Base-by-base conservation (phyloP, 2,329 filamentous ascomycete genomes). In the Trichophaea hybrida region DNA sequence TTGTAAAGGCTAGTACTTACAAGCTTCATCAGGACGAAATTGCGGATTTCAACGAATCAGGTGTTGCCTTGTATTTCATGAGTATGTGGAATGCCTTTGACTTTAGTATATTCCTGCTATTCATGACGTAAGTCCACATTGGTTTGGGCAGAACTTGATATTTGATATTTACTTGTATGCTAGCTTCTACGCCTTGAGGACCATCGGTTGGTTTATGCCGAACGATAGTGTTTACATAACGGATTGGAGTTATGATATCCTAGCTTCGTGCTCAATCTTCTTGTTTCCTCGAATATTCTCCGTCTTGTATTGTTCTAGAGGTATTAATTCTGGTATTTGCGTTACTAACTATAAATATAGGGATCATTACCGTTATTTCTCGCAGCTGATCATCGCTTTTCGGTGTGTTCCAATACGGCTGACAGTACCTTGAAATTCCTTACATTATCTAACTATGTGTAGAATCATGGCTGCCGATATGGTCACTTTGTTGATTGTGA, bases 11-110 rank as follows among this genome's bases (percentile, higher is more conserved):
- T 5, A 17, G 7, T 54, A 12, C 51, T 54, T 6, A 54, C 31
- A 51, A 51, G 6, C 5, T 43, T 50, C 34, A 6, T 13, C 3
- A 54, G 51, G 91, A 96, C 69, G 91, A 96, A 73, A 80, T 97
- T 24, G 89, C 96, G 15, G 90, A 90, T 8, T 96, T 96, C 76
- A 95, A 90, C 66, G 91, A 97, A 72, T 89, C 96, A 73, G 91
- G 91, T 2, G 96, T 96, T 71, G 90, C 89, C 40, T 80, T 97
- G 34, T 97, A 96, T 73, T 88, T 96, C 69, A 91, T 96, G 83
- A 94, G 88, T 71, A 93, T 96, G 71, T 96, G 91, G 91, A 96
- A 96, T 71, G 82, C 90, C 40, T 95, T 96, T 71, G 91, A 96
- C 70, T 76, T 96, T 40, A 90, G 90, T 6, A 96, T 96, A 57